Evolutionary conservation across 2,329 filamentous ascomycete species (phyloP).

Genomic region (Neoarthrinium moseri): DNA sequence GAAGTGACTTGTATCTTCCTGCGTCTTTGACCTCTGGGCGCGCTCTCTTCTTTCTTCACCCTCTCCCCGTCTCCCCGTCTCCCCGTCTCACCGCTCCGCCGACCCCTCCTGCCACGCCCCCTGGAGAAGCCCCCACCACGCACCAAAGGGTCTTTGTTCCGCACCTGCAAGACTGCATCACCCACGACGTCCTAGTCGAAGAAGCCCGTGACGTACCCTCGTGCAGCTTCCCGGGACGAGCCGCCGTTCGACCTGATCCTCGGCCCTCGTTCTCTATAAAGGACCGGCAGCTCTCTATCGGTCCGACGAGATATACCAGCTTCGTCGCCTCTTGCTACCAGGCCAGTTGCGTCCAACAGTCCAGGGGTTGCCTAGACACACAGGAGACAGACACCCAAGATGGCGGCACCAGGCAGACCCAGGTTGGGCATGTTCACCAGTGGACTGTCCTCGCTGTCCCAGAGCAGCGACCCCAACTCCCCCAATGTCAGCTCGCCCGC

Average conservation of each 20-base stretch:
- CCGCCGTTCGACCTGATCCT: too few relatives aligned
- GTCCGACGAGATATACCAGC: too few relatives aligned
- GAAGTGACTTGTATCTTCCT: too few relatives aligned
- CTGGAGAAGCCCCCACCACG: too few relatives aligned
- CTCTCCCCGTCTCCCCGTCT: not conserved
- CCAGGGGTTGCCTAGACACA: not conserved
- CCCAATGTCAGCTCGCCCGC: slow-evolving; percentile 66
- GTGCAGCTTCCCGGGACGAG: not conserved
- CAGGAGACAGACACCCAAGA: slow-evolving; percentile 27
- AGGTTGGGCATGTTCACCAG: slow-evolving; percentile 60
- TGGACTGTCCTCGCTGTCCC: slow-evolving; percentile 61
- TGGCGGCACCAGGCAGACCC: slow-evolving; percentile 41
- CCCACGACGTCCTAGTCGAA: too few relatives aligned
- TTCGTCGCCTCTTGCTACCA: too few relatives aligned
- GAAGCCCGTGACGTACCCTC: not conserved
- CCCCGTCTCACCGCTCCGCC: not conserved
- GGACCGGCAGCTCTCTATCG: too few relatives aligned
- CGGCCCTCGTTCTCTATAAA: too few relatives aligned
- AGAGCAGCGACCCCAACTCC: slow-evolving; percentile 58
- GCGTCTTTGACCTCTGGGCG: too few relatives aligned
- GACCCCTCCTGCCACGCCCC: too few relatives aligned
- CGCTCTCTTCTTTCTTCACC: not conserved
- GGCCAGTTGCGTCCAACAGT: not conserved
- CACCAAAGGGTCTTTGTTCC: too few relatives aligned
- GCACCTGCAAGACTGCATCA: not conserved